phyloP scores from a whole-genome alignment of 805 yeast species.

The Priceomyces melissophilus region DNA sequence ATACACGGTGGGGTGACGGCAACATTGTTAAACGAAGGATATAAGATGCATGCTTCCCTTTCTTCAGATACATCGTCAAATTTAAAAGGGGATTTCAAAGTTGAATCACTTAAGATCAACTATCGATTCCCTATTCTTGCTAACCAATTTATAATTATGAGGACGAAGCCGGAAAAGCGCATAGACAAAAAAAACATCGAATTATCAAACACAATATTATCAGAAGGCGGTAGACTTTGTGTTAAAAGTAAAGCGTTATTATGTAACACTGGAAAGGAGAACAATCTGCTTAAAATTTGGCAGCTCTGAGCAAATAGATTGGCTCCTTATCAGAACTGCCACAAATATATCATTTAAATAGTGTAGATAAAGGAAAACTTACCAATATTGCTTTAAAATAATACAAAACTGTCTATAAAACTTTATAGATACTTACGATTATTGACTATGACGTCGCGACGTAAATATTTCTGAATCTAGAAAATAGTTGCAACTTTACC shows the following conservation, averaged over 20 bases:
- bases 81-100: constrained; percentile 45
- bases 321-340: background rate
- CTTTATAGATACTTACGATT: too few relatives aligned
- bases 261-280: constrained; percentile 29
- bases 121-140: constrained; percentile 76
- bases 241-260: constrained; percentile 57
- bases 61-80: constrained; percentile 26
- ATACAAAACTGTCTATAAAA: too few relatives aligned
- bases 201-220: constrained; percentile 53
- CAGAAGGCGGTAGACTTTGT: constrained; percentile 49
- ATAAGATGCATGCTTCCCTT: constrained; percentile 53
- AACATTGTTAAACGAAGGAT: constrained; percentile 72
- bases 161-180: constrained; percentile 38
- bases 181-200: constrained; percentile 28
- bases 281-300: constrained; percentile 1
- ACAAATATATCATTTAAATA: too few relatives aligned
- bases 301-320: too few relatives aligned
- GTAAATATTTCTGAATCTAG: too few relatives aligned
- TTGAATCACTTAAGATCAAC: constrained; percentile 44
- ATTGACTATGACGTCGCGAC: too few relatives aligned
- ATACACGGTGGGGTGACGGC: constrained; percentile 89
- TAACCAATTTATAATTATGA: constrained; percentile 69
- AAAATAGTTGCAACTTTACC: too few relatives aligned
- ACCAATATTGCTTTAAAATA: too few relatives aligned
- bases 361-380: too few relatives aligned